These are phyloP conservation scores for Termitomyces sp. DNA, from an alignment of 768 basidiomycete species.

Conservation along the genomic window DNA sequence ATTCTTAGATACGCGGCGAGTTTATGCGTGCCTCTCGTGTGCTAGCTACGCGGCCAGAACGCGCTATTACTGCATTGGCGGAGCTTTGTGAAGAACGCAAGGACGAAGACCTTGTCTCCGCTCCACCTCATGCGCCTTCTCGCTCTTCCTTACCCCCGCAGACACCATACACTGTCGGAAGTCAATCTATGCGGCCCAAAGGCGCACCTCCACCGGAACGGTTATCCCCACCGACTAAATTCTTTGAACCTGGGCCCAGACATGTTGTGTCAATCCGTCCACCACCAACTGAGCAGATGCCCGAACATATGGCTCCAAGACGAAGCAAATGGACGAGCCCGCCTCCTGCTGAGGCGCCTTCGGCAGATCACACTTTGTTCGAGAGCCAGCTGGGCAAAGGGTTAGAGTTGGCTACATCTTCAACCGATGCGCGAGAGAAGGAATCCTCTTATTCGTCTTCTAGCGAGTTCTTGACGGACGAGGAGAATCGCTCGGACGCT, in stretches of 20 bases:
- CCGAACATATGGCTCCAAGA: slow-evolving; percentile 81
- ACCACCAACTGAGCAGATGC: slow-evolving; percentile 74
- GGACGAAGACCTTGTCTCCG: slow-evolving; percentile 55
- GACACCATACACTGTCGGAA: slow-evolving; percentile 66
- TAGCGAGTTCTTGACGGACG: slow-evolving; percentile 66
- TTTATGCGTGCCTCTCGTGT: slow-evolving; percentile 96
- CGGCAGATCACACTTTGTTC: slow-evolving; percentile 62
- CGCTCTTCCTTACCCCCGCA: slow-evolving; percentile 60
- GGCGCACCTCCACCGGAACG: slow-evolving; percentile 38
- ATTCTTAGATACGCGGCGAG: slow-evolving; percentile 86
- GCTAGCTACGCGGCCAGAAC: slow-evolving; percentile 72
- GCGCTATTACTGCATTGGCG: slow-evolving; percentile 77
- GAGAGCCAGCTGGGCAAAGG: slow-evolving; percentile 65
- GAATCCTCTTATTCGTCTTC: slow-evolving; percentile 49
- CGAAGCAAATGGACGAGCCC: slow-evolving; percentile 84
- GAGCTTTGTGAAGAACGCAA: slow-evolving; percentile 91
- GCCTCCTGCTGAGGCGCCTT: slow-evolving; percentile 73
- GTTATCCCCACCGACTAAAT: slow-evolving; percentile 52
- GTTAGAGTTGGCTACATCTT: slow-evolving; percentile 65
- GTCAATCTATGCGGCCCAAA: slow-evolving; percentile 54
- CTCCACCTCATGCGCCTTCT: slow-evolving; percentile 43
- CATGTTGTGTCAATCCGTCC: slow-evolving; percentile 35
- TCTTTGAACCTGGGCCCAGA: slow-evolving; percentile 40
- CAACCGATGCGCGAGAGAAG: slow-evolving; percentile 56
- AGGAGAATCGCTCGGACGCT: slow-evolving; percentile 54